Evolutionary conservation across 176 grass and related monocot species (phyloP), one percentile per base, ranked within the genome.

Genomic region (Hyparrhenia diplandra): DNA sequence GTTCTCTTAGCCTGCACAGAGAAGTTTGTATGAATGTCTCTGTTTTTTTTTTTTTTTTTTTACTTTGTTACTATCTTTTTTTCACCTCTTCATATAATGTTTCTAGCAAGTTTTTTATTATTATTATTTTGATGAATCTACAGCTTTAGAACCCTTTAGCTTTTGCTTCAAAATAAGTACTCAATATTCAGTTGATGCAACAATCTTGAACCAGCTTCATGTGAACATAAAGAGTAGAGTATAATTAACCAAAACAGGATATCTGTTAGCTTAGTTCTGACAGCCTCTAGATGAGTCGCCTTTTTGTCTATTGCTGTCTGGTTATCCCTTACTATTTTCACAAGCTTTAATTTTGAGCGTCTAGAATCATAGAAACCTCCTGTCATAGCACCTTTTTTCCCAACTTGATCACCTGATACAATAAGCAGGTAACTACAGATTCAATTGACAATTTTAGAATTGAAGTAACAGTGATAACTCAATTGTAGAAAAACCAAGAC

Each of bases 351-450:
- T 69, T 81, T 98, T 78, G 95, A 98, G 30, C 92, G 88, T 57
- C 95, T 91, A 69, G 91, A 98, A 47, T 98, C 95, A 85, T 98
- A 98, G 84, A 92, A 98, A 84, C 95, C 95, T 70, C 92, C 95
- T 67, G 95, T 98, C 95, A 98, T 98, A 80, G 90, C 95, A 89
- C 96, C 96, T 84, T 98, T 98, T 86, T 76, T 95, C 18, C 81
- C 90, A 73, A 98, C 92, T 89, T 95, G 96, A 88, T 98, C 96
- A 77, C 96, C 96, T 95, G 90, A 85, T 63, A 67, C 8, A 60
- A 73, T 74, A 74, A 79, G 68, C n/a, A 80, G 16, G 29, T 47
- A 71, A 47, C 3, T 46, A 45, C 40, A 80, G 66, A 73, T 31
- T 69, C 27, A 80, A 83, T 64, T 70, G 11, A 81, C 11, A 67